Conservation (phyloP, 768 basidiomycete genomes). For the Podaxis mareebaensis region DNA sequence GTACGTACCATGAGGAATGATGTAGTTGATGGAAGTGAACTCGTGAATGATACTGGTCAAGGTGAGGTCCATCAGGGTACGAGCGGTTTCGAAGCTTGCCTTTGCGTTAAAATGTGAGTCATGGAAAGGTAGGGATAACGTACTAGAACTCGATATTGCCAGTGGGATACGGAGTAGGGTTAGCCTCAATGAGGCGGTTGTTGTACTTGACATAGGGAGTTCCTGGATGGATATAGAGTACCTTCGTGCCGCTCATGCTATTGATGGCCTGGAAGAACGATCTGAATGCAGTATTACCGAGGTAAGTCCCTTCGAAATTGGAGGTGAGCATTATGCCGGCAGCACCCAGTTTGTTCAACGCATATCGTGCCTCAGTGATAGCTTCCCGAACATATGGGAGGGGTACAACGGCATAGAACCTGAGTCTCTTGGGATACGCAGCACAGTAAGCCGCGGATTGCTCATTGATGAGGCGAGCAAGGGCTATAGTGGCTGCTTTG, state of each 20-base stretch:
- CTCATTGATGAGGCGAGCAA: conserved; percentile 38
- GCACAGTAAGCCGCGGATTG: conserved; percentile 34
- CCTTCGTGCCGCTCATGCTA: conserved; percentile 25
- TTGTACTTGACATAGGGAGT: conserved; percentile 30
- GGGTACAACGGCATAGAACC: conserved; percentile 36
- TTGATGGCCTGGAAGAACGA: conserved; percentile 35
- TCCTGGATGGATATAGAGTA: conserved; percentile 34
- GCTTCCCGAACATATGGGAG: conserved; percentile 35
- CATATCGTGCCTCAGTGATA: conserved; percentile 33
- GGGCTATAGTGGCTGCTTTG: conserved; percentile 29
- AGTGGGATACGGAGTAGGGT: conserved; percentile 33
- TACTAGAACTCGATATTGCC: conserved; percentile 38
- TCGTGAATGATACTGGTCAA: conserved; percentile 30
- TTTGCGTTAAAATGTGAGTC: not conserved
- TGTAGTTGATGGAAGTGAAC: conserved; percentile 35
- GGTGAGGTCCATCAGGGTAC: conserved; percentile 32
- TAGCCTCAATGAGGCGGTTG: conserved; percentile 30
- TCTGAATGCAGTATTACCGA: conserved; percentile 29
- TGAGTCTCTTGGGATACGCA: conserved; percentile 28
- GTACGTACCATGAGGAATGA: conserved; percentile 37
- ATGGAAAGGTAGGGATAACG: not conserved
- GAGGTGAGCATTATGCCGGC: conserved; percentile 33
- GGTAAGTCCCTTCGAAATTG: conserved; percentile 34
- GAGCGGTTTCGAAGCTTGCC: conserved; percentile 31
- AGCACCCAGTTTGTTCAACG: conserved; percentile 32